phyloP scores from a whole-genome alignment of 129 eudicot species.

The Mikania micrantha region DNA sequence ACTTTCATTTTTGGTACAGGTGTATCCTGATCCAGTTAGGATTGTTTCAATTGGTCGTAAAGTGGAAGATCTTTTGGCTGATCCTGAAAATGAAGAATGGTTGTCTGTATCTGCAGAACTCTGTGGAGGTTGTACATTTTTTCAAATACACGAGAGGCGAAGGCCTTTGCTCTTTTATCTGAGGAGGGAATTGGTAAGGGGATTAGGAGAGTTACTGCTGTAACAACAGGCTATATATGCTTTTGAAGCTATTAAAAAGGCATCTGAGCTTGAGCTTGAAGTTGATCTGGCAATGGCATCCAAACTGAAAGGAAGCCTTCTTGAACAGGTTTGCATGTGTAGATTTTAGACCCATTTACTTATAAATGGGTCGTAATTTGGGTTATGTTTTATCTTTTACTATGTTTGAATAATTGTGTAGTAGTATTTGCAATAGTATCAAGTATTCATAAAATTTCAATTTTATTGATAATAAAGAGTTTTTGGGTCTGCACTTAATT shows the following conservation, averaged over 20 bases:
- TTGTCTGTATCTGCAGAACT: conserved; percentile 74
- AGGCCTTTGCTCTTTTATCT: conserved; percentile 83
- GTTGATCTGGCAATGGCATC: conserved; percentile 54
- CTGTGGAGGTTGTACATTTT: conserved; percentile 65
- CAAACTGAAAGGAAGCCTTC: conserved; percentile 45
- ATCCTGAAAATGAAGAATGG: conserved; percentile 82
- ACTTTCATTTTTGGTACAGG: conserved; percentile 30
- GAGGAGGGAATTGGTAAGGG: conserved; percentile 99
- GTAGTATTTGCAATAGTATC: background rate
- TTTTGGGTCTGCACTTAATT: background rate
- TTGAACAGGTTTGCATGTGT: conserved; percentile 60
- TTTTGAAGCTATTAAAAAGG: conserved; percentile 59
- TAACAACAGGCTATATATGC: conserved; percentile 74
- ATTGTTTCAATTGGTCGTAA: conserved; percentile 77
- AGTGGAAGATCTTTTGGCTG: conserved; percentile 71
- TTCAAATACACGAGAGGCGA: conserved; percentile 85
- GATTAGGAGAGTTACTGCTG: conserved; percentile 92
- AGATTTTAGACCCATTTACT: background rate
- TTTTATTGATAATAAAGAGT: background rate
- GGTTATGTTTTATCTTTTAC: too few species aligned
- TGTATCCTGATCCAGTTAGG: conserved; percentile 95
- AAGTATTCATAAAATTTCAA: background rate
- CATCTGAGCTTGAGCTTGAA: conserved; percentile 65
- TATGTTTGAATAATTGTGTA: background rate
- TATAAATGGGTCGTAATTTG: background rate